phyloP scores from a whole-genome alignment of 371 early-diverging fungal genomes.

The Actinomortierella wolfii region DNA sequence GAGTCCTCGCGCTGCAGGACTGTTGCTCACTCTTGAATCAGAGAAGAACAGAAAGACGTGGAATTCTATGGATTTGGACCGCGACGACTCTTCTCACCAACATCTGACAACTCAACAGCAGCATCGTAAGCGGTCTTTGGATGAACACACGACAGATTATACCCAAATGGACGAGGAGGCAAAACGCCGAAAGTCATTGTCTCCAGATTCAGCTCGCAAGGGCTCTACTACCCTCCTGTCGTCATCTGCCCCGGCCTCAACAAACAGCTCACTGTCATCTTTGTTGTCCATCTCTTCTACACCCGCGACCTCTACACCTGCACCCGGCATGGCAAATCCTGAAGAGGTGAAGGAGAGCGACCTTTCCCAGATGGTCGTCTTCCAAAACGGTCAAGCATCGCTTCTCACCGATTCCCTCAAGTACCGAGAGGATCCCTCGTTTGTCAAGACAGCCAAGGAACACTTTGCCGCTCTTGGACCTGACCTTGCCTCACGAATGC shows the following conservation, averaged over 20 bases:
- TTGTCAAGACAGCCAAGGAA: constrained; percentile 25
- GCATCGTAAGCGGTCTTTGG: too few species aligned
- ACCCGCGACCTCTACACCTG: constrained; percentile 10
- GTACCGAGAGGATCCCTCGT: constrained; percentile 14
- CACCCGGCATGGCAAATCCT: constrained; percentile 50
- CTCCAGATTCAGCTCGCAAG: too few species aligned
- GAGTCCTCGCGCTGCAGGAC: constrained; percentile 32
- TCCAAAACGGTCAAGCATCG: constrained; percentile 23
- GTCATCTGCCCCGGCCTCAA: too few species aligned
- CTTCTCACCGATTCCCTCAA: constrained; percentile 27
- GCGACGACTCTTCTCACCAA: too few species aligned
- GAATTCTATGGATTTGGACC: too few species aligned
- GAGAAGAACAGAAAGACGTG: constrained; percentile 11
- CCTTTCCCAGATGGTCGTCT: constrained; percentile 33
- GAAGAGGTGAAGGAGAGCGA: constrained; percentile 36
- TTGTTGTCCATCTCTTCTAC: too few species aligned
- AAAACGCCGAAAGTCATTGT: too few species aligned
- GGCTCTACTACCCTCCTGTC: too few species aligned
- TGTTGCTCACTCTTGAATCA: constrained; percentile 33
- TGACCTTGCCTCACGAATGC: constrained; percentile 33
- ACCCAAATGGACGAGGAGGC: too few species aligned
- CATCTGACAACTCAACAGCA: too few species aligned
- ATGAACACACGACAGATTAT: too few species aligned
- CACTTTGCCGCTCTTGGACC: constrained; percentile 45
- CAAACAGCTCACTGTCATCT: too few species aligned